Evolutionary conservation across 768 basidiomycete genomes (phyloP).

Genomic region (Floccularia luteovirens): DNA sequence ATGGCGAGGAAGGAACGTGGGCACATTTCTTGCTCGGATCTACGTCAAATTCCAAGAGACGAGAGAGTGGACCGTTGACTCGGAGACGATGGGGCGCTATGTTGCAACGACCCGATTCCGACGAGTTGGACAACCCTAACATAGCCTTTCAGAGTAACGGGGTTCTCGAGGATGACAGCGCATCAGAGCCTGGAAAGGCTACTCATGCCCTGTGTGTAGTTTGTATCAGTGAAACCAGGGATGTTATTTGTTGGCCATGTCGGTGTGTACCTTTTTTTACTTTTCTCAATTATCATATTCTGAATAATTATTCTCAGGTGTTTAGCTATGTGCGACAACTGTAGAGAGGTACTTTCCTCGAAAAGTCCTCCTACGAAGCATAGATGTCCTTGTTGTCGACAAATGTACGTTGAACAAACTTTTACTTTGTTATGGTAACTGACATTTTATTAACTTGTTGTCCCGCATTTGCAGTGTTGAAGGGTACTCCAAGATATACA

Average conservation of each 20-base stretch:
- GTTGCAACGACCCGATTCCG: conserved; percentile 5
- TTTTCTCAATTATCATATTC: conserved; percentile 8
- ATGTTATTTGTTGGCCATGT: conserved; percentile 84
- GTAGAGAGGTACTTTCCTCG: conserved; percentile 52
- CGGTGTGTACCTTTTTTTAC: conserved; percentile 33
- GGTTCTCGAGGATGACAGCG: conserved; percentile 8
- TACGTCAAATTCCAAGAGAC: neutral
- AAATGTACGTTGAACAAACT: conserved; percentile 22
- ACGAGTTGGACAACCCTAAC: no score
- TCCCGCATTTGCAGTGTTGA: conserved; percentile 20
- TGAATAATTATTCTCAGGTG: conserved; percentile 24
- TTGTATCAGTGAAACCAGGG: conserved; percentile 58
- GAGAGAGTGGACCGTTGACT: neutral
- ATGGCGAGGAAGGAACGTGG: conserved; percentile 7
- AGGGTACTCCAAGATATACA: conserved; percentile 56
- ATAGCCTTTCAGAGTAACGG: conserved; percentile 14
- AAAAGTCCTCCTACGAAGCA: conserved; percentile 50
- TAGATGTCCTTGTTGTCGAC: conserved; percentile 61
- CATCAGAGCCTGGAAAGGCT: conserved; percentile 9
- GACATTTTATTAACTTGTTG: conserved; percentile 7
- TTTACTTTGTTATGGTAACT: conserved; percentile 6
- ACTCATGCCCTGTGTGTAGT: conserved; percentile 48
- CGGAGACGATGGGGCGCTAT: neutral
- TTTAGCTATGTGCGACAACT: conserved; percentile 59
- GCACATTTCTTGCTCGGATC: conserved; percentile 16